Evolutionary conservation across 495 filamentous ascomycete genomes (phyloP).

Genomic region (Podospora pseudocomata): DNA sequence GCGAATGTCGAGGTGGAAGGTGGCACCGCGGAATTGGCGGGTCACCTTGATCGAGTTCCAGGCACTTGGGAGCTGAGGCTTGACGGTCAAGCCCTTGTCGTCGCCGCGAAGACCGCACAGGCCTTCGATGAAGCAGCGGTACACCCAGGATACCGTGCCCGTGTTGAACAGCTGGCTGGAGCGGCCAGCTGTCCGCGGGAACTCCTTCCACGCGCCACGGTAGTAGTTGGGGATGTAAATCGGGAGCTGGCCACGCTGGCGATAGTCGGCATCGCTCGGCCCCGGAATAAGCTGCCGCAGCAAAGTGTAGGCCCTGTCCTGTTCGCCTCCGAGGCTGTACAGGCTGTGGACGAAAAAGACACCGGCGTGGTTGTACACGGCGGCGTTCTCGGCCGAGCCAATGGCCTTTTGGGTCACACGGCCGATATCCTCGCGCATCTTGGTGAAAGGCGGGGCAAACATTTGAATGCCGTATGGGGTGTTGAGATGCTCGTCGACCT

Average conservation of each 20-base stretch:
- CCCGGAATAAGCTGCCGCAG: conserved; percentile 53
- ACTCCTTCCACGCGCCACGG: conserved; percentile 48
- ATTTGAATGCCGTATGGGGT: conserved; percentile 53
- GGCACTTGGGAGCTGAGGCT: conserved; percentile 47
- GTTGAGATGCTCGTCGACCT: conserved; percentile 48
- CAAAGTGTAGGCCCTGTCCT: conserved; percentile 47
- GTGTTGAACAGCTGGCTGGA: conserved; percentile 57
- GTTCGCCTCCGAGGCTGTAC: conserved; percentile 47
- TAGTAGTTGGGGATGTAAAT: conserved; percentile 58
- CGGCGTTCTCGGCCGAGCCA: conserved; percentile 54
- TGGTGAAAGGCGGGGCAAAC: conserved; percentile 51
- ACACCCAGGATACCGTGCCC: conserved; percentile 53
- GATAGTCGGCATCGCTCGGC: conserved; percentile 48
- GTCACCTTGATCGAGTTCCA: conserved; percentile 50
- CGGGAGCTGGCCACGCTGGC: conserved; percentile 52
- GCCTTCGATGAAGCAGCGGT: conserved; percentile 52
- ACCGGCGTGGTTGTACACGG: conserved; percentile 56
- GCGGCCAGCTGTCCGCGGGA: conserved; percentile 51
- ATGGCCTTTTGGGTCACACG: conserved; percentile 56
- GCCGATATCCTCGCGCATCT: conserved; percentile 57
- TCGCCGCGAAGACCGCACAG: conserved; percentile 52
- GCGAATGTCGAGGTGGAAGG: conserved; percentile 45
- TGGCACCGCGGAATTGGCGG: conserved; percentile 49
- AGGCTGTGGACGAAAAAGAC: conserved; percentile 52
- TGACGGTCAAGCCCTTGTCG: conserved; percentile 41